Evolutionary conservation across 2,329 filamentous ascomycete species (phyloP), one percentile per base, ranked within the genome.

Genomic region (Geosmithia morbida): DNA sequence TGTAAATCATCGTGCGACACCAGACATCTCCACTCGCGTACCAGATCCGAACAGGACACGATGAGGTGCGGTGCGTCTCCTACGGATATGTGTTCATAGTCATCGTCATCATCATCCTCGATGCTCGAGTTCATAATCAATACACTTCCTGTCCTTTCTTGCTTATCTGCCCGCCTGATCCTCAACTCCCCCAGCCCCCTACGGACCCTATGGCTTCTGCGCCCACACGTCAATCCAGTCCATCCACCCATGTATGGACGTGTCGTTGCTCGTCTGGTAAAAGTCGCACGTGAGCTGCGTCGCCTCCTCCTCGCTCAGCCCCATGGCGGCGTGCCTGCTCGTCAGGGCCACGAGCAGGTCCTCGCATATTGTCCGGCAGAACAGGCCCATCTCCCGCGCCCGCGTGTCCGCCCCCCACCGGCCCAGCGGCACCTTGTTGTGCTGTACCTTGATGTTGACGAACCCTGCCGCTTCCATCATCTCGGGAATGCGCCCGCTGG

Each of bases 191-290:
- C n/a, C n/a, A n/a, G n/a, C n/a, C n/a, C n/a, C n/a, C n/a, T n/a
- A n/a, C n/a, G n/a, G n/a, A n/a, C n/a, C n/a, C 33, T 37, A 37
- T 11, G 65, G 63, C 49, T 66, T 66, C 45, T 67, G 63, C 2
- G 59, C 65, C 59, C 63, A 67, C 43, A 63, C 56, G 40, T 61
- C 58, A n/a, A 60, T 52, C 61, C 62, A 66, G 46, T 59, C 58
- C 41, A 63, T 55, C 41, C 57, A 59, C 19, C 56, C 61, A 48
- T 63, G 64, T 13, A 64, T 55, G 41, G 51, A 51, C 22, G 55
- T 57, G 48, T 66, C 55, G 42, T 60, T 57, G 46, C 65, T 54
- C 5, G 60, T 55, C 33, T 57, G 56, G 20, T 59, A 54, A 37
- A 65, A 53, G 17, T 59, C 53, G 33, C 61, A 54, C 17, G 55